Conservation (phyloP, 495 filamentous ascomycete species). For the Chaetomidium leptoderma region DNA sequence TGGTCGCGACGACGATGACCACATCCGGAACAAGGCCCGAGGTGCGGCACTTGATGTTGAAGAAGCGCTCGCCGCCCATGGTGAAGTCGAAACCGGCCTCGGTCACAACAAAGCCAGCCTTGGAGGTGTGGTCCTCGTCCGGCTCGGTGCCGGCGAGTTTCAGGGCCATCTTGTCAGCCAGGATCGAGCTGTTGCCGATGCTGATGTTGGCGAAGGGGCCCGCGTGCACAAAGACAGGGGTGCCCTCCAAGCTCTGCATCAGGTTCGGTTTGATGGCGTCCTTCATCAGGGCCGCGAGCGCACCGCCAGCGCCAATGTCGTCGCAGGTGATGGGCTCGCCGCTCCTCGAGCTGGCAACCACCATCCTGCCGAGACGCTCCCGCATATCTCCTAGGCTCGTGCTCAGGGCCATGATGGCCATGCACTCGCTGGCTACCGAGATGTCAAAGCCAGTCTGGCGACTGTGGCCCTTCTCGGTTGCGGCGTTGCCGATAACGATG, state of each 20-base stretch:
- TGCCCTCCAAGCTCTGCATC: slow-evolving; percentile 97
- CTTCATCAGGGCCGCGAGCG: slow-evolving; percentile 90
- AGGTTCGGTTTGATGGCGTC: slow-evolving; percentile 98
- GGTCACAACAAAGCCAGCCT: slow-evolving; percentile 92
- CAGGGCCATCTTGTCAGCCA: slow-evolving; percentile 91
- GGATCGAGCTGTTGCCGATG: slow-evolving; percentile 90
- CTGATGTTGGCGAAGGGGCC: slow-evolving; percentile 98
- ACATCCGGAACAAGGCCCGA: slow-evolving; percentile 89
- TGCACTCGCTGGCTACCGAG: slow-evolving; percentile 94
- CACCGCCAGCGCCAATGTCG: slow-evolving; percentile 88
- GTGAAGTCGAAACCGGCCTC: slow-evolving; percentile 99
- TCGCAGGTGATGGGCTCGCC: slow-evolving; percentile 95
- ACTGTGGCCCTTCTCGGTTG: slow-evolving; percentile 81
- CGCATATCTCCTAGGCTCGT: slow-evolving; percentile 85
- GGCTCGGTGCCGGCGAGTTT: slow-evolving; percentile 93
- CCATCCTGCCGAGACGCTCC: slow-evolving; percentile 91
- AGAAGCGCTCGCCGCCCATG: slow-evolving; percentile 98
- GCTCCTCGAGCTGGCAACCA: slow-evolving; percentile 77
- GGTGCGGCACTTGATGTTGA: slow-evolving; percentile 98
- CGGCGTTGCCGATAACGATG: slow-evolving; percentile 78
- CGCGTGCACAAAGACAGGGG: slow-evolving; percentile 94
- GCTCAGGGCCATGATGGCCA: slow-evolving; percentile 94
- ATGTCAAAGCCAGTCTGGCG: slow-evolving; percentile 94
- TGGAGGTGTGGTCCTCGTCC: slow-evolving; percentile 81
- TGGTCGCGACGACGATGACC: slow-evolving; percentile 91